These are phyloP conservation scores for Colletotrichum sublineola DNA, from an alignment of 2,329 filamentous ascomycete species.

Conservation along the genomic window DNA sequence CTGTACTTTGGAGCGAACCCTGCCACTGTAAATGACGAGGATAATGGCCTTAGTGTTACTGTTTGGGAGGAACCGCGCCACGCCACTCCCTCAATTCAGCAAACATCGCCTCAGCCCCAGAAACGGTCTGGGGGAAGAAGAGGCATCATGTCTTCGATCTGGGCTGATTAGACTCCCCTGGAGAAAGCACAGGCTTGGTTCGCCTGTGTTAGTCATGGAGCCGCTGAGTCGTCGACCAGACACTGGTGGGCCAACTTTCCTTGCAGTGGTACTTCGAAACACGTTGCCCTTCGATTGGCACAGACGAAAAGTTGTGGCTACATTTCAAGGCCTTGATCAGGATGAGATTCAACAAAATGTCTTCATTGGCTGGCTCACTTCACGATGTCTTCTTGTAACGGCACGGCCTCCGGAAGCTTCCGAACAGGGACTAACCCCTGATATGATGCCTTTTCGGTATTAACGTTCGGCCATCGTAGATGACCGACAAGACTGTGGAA, in stretches of 20 bases:
- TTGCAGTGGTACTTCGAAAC: neutral
- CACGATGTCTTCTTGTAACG: neutral
- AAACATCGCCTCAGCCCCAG: neutral
- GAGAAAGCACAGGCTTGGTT: neutral
- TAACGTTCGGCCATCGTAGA: neutral
- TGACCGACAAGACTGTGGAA: neutral
- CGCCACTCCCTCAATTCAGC: neutral
- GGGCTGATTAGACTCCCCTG: neutral
- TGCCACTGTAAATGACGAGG: constrained; percentile 1
- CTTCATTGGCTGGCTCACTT: neutral
- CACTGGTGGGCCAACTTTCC: neutral
- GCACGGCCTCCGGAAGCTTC: neutral
- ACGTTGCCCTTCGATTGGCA: neutral
- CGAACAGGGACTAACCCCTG: neutral
- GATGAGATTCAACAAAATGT: neutral
- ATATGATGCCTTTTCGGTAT: neutral
- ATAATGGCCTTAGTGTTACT: constrained; percentile 15
- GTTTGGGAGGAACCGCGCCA: neutral
- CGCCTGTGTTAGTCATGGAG: neutral
- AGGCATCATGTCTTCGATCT: constrained; percentile 25
- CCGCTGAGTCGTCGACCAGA: neutral
- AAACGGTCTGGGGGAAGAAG: neutral
- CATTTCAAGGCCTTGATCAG: neutral
- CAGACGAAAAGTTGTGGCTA: neutral
- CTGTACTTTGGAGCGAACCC: constrained; percentile 31